A percentile compares a stretch with the other conserved stretches of the same genome.
Evolutionary conservation across 2,329 filamentous ascomycete genomes (phyloP).

Genomic region (Neonectria faginata): DNA sequence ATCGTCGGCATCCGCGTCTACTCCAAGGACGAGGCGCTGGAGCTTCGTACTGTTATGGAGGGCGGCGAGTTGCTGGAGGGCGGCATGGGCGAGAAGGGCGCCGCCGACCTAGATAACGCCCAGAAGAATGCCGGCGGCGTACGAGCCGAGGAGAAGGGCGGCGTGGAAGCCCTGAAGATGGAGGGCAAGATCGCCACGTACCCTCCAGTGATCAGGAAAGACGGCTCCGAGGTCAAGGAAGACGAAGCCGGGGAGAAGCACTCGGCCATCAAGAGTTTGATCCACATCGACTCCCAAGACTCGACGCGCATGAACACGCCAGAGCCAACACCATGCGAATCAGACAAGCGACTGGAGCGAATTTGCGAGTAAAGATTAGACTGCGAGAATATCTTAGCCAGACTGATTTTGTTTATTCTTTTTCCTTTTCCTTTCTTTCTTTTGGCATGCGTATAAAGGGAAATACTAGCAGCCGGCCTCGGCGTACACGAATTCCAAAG

Average conservation of each 20-base stretch:
- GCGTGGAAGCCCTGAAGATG: slow-evolving; percentile 17
- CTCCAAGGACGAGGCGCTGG: slow-evolving; percentile 66
- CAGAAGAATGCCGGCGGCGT: slow-evolving; percentile 66
- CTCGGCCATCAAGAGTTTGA: slow-evolving; percentile 44
- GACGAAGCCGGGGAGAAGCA: slow-evolving; percentile 33
- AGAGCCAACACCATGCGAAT: slow-evolving; percentile 47
- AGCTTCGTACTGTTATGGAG: slow-evolving; percentile 68
- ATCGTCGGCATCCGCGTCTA: slow-evolving; percentile 72
- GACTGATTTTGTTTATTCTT: background rate
- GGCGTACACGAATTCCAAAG: slow-evolving; percentile 4
- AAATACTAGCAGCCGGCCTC: background rate
- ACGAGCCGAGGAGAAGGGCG: slow-evolving; percentile 45
- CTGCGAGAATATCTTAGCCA: background rate
- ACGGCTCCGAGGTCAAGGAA: slow-evolving; percentile 40
- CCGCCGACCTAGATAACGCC: slow-evolving; percentile 67
- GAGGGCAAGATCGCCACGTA: slow-evolving; percentile 32
- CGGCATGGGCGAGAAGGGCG: slow-evolving; percentile 68
- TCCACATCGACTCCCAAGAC: slow-evolving; percentile 46
- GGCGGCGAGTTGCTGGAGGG: slow-evolving; percentile 65
- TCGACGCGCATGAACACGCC: slow-evolving; percentile 49
- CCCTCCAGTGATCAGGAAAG: slow-evolving; percentile 43
- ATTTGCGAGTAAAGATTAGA: slow-evolving; percentile 15
- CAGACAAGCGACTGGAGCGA: slow-evolving; percentile 44
- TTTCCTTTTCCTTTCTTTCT: background rate
- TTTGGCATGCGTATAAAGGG: background rate